Evolutionary conservation across 345 rosid genomes (phyloP).

Genomic region (Gossypium arboreum): DNA sequence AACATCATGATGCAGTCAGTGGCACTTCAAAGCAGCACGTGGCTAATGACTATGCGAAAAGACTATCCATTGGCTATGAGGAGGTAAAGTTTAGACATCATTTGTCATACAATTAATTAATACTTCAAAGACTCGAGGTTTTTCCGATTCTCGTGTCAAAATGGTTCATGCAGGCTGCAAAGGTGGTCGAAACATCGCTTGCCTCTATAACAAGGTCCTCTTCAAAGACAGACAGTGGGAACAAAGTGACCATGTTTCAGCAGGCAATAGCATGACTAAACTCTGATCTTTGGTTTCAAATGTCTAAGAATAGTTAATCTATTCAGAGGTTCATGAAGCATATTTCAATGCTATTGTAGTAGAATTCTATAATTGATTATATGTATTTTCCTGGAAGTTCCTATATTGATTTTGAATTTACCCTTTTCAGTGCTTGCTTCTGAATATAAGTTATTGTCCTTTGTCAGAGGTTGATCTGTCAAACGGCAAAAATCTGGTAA

Average conservation of each 20-base stretch:
- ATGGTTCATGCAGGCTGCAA: constrained; percentile 34
- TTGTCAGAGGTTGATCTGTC: constrained; percentile 38
- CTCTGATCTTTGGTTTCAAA: not conserved
- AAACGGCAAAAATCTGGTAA: constrained; percentile 40
- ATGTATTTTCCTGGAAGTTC: not conserved
- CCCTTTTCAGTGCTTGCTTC: constrained; percentile 36
- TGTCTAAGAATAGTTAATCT: not conserved
- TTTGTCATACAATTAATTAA: not conserved
- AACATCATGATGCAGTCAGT: constrained; percentile 51
- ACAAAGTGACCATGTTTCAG: constrained; percentile 28
- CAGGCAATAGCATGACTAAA: constrained; percentile 30
- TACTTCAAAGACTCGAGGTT: constrained; percentile 6
- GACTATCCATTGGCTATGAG: constrained; percentile 40
- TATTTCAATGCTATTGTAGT: not conserved
- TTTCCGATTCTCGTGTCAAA: not conserved
- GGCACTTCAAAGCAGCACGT: constrained; percentile 55
- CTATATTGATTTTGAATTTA: constrained; percentile 25
- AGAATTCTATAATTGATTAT: not conserved
- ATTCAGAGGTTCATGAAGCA: not conserved
- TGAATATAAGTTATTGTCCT: constrained; percentile 48
- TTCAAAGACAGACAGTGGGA: constrained; percentile 25
- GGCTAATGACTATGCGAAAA: constrained; percentile 48
- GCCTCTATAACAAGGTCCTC: constrained; percentile 31
- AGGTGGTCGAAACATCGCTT: constrained; percentile 42
- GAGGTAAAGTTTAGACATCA: constrained; percentile 29